phyloP scores from a whole-genome alignment of 2,329 filamentous ascomycete genomes.

The Aschersonia sp. region DNA sequence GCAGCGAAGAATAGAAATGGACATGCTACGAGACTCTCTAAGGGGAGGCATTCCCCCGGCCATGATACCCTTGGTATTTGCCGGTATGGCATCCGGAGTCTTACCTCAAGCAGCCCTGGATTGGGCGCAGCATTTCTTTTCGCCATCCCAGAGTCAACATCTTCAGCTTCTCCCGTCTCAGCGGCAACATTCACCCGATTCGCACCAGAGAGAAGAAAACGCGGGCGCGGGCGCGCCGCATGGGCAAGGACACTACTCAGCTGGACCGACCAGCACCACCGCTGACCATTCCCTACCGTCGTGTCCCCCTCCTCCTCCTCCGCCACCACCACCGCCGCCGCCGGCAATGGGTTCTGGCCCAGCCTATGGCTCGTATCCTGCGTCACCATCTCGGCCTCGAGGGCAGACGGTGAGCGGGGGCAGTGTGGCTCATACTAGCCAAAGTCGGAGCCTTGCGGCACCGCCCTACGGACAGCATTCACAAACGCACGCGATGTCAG shows the following conservation, averaged over 20 bases:
- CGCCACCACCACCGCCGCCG: not conserved
- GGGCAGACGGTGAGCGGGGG: constrained; percentile 36
- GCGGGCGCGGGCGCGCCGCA: constrained; percentile 21
- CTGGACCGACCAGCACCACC: constrained; percentile 15
- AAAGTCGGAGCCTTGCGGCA: constrained; percentile 11
- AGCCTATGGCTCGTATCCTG: constrained; percentile 28
- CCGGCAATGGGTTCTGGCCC: not conserved
- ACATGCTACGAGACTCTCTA: constrained; percentile 56
- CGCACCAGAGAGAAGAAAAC: constrained; percentile 29
- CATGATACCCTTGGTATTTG: constrained; percentile 63
- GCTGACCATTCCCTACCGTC: constrained; percentile 9
- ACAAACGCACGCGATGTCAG: constrained; percentile 36
- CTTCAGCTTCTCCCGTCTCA: constrained; percentile 36
- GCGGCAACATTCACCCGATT: constrained; percentile 35
- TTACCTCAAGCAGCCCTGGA: constrained; percentile 48
- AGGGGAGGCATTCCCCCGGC: constrained; percentile 57
- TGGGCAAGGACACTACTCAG: constrained; percentile 25
- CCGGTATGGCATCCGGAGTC: constrained; percentile 47
- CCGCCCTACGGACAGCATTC: constrained; percentile 26
- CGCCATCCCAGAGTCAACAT: constrained; percentile 32
- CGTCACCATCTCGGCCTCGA: constrained; percentile 33
- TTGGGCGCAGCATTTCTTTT: constrained; percentile 53
- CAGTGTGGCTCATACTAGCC: constrained; percentile 23
- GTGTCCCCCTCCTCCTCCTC: constrained; percentile 11
- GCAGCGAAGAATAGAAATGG: constrained; percentile 58